phyloP scores from a whole-genome alignment of 768 basidiomycete species.

The Russula brevipes region DNA sequence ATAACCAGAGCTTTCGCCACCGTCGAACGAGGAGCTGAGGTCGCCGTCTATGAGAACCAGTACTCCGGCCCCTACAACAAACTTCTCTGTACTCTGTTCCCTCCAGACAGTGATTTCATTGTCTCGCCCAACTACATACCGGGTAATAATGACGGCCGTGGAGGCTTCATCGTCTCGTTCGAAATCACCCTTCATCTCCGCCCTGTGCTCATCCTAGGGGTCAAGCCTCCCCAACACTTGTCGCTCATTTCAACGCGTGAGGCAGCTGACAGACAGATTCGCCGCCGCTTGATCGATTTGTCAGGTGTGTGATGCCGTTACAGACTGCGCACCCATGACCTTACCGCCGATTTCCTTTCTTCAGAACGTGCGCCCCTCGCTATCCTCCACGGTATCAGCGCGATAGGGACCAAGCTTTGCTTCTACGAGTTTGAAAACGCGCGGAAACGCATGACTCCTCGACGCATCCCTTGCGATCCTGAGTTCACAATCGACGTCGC shows the following conservation, averaged over 20 bases:
- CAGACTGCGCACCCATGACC: background rate
- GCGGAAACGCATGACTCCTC: too few relatives aligned
- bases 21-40: too few relatives aligned
- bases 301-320: background rate
- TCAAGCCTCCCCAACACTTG: background rate
- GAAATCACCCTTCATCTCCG: background rate
- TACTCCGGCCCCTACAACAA: background rate
- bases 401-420: background rate
- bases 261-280: background rate
- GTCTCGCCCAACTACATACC: background rate
- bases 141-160: background rate
- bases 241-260: background rate
- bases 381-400: background rate
- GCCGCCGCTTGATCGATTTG: background rate
- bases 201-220: background rate
- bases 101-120: background rate
- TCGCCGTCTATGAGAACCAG: background rate
- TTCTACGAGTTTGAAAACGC: background rate
- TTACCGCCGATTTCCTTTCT: background rate
- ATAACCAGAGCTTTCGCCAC: background rate
- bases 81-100: background rate
- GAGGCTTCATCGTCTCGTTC: background rate
- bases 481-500: background rate
- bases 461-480: background rate
- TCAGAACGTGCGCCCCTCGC: background rate